phyloP scores from a whole-genome alignment of 2,329 filamentous ascomycete genomes.

The Aspergillus udagawae region DNA sequence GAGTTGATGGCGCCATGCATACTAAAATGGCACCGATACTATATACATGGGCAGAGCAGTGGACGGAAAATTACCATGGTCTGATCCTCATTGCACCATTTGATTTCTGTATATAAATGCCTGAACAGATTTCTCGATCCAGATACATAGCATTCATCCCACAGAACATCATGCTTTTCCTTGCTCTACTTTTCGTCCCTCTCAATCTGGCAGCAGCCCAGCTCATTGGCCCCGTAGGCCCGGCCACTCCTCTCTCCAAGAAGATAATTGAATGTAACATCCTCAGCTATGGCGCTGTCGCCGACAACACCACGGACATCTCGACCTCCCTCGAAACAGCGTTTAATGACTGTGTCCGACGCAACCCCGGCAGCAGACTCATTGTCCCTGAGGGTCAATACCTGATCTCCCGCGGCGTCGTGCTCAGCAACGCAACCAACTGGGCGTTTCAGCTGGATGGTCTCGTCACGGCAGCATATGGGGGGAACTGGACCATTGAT shows the following conservation, averaged over 20 bases:
- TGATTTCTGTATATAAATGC: too few relatives aligned
- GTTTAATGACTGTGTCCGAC: conserved; percentile 22
- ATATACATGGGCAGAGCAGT: too few relatives aligned
- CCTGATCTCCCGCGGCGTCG: conserved; percentile 21
- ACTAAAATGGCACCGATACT: too few relatives aligned
- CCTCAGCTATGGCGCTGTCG: conserved; percentile 27
- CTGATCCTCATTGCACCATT: too few relatives aligned
- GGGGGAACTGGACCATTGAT: conserved; percentile 22
- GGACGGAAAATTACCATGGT: not conserved
- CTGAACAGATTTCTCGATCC: too few relatives aligned
- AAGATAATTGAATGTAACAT: conserved; percentile 30
- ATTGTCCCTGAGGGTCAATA: conserved; percentile 27
- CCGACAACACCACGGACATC: conserved; percentile 31
- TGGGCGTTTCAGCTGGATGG: conserved; percentile 35
- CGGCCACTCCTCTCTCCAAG: conserved; percentile 21
- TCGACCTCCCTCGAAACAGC: conserved; percentile 24
- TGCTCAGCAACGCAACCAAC: conserved; percentile 27
- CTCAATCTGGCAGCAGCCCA: conserved; percentile 6
- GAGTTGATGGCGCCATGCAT: too few relatives aligned
- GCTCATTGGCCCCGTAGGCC: conserved; percentile 22
- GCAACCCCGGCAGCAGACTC: conserved; percentile 20
- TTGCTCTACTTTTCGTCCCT: not conserved
- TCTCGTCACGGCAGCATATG: conserved; percentile 29
- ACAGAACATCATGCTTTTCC: not conserved
- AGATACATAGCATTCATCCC: too few relatives aligned